A percentile compares a stretch with the other conserved stretches of the same genome.
phyloP scores from a whole-genome alignment of 2,329 filamentous ascomycete species.

The Coniochaeta prunicola region DNA sequence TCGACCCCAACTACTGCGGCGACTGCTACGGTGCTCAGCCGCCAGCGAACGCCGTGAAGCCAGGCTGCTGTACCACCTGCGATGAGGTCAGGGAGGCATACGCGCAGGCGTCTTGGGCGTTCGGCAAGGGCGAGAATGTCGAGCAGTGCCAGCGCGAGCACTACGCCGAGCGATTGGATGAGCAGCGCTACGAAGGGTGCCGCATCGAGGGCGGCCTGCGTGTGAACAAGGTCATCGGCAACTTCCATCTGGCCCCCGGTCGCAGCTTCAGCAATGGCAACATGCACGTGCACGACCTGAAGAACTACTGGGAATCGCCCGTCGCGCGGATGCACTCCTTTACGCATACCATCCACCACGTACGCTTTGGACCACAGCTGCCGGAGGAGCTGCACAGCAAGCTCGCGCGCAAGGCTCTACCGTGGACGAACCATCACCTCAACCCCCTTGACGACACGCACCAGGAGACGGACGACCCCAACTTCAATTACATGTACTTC shows the following conservation, averaged over 20 bases:
- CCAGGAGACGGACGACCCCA: constrained; percentile 72
- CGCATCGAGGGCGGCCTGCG: constrained; percentile 85
- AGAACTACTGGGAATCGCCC: constrained; percentile 81
- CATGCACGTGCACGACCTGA: constrained; percentile 95
- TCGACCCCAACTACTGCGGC: constrained; percentile 89
- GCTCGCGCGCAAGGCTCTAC: constrained; percentile 43
- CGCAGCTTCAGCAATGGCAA: constrained; percentile 94
- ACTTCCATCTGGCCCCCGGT: constrained; percentile 96
- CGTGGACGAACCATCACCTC: constrained; percentile 83
- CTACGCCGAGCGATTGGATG: constrained; percentile 81
- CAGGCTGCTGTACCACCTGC: constrained; percentile 95
- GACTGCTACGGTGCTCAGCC: constrained; percentile 80
- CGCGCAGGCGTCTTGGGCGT: constrained; percentile 82
- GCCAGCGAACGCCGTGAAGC: constrained; percentile 63
- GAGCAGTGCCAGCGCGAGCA: constrained; percentile 95
- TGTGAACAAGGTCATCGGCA: constrained; percentile 97
- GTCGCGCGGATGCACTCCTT: constrained; percentile 73
- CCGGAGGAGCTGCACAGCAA: constrained; percentile 63
- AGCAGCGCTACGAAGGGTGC: constrained; percentile 86
- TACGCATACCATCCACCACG: constrained; percentile 77
- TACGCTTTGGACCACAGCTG: constrained; percentile 89
- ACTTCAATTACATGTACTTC: constrained; percentile 98
- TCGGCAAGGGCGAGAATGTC: constrained; percentile 83
- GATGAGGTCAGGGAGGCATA: constrained; percentile 96
- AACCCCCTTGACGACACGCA: constrained; percentile 81